A percentile compares a stretch with the other conserved stretches of the same genome.
Evolutionary conservation across 768 basidiomycete species (phyloP).

Genomic region (Vararia minispora): DNA sequence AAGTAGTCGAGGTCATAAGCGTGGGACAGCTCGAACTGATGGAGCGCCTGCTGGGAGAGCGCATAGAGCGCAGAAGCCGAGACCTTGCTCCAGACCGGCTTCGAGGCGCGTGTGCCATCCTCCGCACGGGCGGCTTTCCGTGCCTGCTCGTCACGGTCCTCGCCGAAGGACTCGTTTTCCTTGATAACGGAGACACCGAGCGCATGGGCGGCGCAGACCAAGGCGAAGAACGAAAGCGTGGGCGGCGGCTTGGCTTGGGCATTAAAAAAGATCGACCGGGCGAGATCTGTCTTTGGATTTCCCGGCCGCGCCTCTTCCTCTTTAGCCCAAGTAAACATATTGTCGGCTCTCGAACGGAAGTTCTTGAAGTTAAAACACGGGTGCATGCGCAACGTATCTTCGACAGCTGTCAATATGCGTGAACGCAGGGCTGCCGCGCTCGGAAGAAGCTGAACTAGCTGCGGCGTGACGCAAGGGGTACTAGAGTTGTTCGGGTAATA

Average conservation of each 20-base stretch:
- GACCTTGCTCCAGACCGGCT: constrained; percentile 13
- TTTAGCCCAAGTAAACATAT: constrained; percentile 31
- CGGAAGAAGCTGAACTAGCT: constrained; percentile 30
- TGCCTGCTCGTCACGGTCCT: constrained; percentile 4
- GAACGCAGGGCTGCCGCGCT: constrained; percentile 25
- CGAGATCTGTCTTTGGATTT: constrained; percentile 9
- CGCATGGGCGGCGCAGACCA: constrained; percentile 11
- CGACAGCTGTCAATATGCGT: constrained; percentile 27
- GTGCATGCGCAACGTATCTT: constrained; percentile 33
- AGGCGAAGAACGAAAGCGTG: constrained; percentile 14
- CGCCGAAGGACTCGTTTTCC: constrained; percentile 10
- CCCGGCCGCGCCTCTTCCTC: constrained; percentile 18
- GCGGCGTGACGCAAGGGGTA: constrained; percentile 25
- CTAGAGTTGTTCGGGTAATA: constrained; percentile 14
- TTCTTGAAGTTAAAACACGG: constrained; percentile 40
- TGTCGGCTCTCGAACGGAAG: constrained; percentile 32
- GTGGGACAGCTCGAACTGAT: constrained; percentile 29
- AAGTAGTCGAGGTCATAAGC: constrained; percentile 47
- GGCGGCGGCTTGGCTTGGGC: constrained; percentile 4
- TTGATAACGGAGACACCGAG: constrained; percentile 11
- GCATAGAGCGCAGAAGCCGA: constrained; percentile 30
- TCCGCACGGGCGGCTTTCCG: constrained; percentile 11
- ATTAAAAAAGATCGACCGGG: constrained; percentile 11
- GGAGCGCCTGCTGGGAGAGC: constrained; percentile 37
- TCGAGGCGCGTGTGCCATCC: constrained; percentile 4